Base-by-base conservation (phyloP, 2,329 filamentous ascomycete genomes). In the Calonectria naviculata region DNA sequence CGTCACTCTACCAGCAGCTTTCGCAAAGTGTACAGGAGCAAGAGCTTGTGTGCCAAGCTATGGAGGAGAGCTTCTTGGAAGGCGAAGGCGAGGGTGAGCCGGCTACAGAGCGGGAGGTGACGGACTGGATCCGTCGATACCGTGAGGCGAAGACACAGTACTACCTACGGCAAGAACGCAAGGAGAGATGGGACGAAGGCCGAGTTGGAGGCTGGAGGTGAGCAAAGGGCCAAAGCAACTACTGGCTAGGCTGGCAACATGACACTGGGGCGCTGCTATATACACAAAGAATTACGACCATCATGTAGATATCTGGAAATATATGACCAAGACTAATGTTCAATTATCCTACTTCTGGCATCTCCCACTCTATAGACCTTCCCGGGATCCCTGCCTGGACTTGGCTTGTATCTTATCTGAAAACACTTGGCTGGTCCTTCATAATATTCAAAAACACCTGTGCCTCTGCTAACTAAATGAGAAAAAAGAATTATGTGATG, bases 181-280 rank as follows among this genome's bases (percentile, higher is more conserved):
- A 95, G 83, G 93, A 95, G 78, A 89, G 97, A 77, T 98, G 97
- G 97, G 97, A 98, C 81, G 96, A 98, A 84, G 95, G 96, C 28
- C 89, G 96, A 75, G 96, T 98, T 38, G 96, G 96, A 13, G 97
- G 97, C 1, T 98, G 97, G 97, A 90, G 96, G 79, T 96, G 86
- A 91, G 24, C 13, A 21, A 36, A 28, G 29, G 66, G 21, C 21
- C n/a, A 44, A 21, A 49, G 17, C 15, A 38, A 34, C 64, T 36
- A 44, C 21, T 9, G 21, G 44, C 10, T 31, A 46, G 28, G 26
- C 60, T 38, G 26, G 24, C 17, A 56, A 31, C 17, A 56, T 56
- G 46, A 46, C 42, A 24, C 47, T 10, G 15, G 21, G 13, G 52
- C 19, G 52, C 15, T 58, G 31, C 21, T 17, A 38, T 26, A 31